These are phyloP conservation scores for Ophiocytium majus DNA, from an alignment of 352 stramenopile species.

Conservation along the genomic window DNA sequence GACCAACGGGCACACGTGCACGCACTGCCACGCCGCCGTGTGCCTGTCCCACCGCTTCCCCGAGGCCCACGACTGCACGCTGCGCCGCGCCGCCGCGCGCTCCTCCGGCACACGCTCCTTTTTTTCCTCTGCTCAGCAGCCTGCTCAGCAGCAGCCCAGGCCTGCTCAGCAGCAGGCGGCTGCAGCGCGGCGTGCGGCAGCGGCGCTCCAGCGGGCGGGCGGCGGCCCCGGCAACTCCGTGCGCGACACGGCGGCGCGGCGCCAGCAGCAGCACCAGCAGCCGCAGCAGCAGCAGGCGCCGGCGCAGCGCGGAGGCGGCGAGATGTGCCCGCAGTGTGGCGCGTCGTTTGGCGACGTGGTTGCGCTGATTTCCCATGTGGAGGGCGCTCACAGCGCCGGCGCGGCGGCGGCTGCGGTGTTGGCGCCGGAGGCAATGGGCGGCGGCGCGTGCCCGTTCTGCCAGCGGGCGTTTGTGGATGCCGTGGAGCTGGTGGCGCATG, in stretches of 20 bases:
- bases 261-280: not conserved
- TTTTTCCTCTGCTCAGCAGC: not conserved
- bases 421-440: not conserved
- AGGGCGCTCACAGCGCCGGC: constrained; percentile 20
- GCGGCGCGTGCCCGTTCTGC: not conserved
- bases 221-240: not conserved
- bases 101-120: not conserved
- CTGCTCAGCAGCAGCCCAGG: not conserved
- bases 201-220: not conserved
- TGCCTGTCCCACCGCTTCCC: constrained; percentile 38
- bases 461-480: not conserved
- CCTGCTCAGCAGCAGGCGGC: not conserved
- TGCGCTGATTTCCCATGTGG: constrained; percentile 38
- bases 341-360: constrained; percentile 34
- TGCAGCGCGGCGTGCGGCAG: not conserved
- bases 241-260: not conserved
- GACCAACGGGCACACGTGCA: constrained; percentile 36
- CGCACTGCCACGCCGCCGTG: constrained; percentile 26
- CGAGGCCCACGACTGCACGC: constrained; percentile 5
- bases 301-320: not conserved
- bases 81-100: no score
- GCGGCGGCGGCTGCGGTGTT: not conserved
- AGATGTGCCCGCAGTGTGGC: constrained; percentile 41
- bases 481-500: constrained; percentile 17
- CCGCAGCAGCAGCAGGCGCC: not conserved